Evolutionary conservation across 2,329 filamentous ascomycete species (phyloP).

Genomic region (Dryadomyces quercus-mongolicae): DNA sequence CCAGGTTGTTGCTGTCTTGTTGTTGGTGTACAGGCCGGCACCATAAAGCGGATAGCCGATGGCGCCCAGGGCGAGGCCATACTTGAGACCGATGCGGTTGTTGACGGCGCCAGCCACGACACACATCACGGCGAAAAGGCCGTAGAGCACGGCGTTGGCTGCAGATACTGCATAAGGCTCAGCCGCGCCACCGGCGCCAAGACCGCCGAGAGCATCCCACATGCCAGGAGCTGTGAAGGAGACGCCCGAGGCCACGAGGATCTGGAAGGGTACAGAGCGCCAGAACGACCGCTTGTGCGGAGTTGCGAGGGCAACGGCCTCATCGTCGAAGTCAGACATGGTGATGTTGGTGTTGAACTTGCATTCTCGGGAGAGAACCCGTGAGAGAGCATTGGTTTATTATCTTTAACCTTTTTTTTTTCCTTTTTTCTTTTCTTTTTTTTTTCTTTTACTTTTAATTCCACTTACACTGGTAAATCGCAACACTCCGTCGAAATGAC

Average conservation of each 20-base stretch:
- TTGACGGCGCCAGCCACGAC: conserved; percentile 1
- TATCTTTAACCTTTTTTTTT: neutral
- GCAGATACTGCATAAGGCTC: neutral
- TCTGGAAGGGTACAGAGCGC: neutral
- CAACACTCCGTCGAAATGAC: neutral
- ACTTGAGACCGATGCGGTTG: conserved; percentile 1
- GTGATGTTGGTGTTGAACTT: no score
- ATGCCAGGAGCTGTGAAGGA: neutral
- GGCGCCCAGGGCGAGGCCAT: neutral
- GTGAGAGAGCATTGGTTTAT: no score
- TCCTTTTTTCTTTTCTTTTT: neutral
- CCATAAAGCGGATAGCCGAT: conserved; percentile 1
- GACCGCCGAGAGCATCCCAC: neutral
- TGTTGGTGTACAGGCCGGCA: conserved; percentile 3
- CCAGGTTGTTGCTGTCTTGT: neutral
- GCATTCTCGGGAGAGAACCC: no score
- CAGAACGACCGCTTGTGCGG: neutral
- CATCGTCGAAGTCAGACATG: neutral
- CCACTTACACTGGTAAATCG: neutral
- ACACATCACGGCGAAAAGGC: conserved; percentile 1
- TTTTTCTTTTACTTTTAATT: neutral
- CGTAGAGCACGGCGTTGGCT: conserved; percentile 2
- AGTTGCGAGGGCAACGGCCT: neutral
- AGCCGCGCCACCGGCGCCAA: neutral
- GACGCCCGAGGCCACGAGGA: neutral